phyloP scores from a whole-genome alignment of 805 yeast species.

The Barnettozyma sucrosica region DNA sequence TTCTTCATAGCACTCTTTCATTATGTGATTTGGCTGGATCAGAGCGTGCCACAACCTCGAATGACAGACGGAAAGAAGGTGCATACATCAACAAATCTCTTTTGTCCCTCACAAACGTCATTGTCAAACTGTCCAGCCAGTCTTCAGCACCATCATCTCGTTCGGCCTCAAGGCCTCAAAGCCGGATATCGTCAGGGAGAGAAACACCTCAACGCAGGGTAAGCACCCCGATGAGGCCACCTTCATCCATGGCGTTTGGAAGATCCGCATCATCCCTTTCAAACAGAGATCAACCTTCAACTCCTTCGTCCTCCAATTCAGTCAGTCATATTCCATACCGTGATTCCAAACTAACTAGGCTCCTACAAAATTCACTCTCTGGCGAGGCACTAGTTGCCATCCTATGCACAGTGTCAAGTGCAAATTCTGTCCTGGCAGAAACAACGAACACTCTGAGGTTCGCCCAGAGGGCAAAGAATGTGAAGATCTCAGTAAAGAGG shows the following conservation, averaged over 20 bases:
- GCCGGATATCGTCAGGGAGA: not conserved
- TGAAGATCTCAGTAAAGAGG: constrained; percentile 60
- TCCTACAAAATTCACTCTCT: constrained; percentile 86
- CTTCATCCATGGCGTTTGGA: constrained; percentile 3
- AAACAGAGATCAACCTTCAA: not conserved
- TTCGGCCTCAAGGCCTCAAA: constrained; percentile 1
- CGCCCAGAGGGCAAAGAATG: constrained; percentile 90
- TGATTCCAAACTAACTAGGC: constrained; percentile 85
- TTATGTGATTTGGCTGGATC: constrained; percentile 96
- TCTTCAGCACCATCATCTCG: constrained; percentile 19
- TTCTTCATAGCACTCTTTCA: constrained; percentile 54
- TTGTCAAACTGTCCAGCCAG: constrained; percentile 52
- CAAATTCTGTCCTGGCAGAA: constrained; percentile 48
- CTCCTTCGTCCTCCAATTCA: not conserved
- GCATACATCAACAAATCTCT: constrained; percentile 87
- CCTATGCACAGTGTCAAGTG: constrained; percentile 61
- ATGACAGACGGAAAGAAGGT: constrained; percentile 89
- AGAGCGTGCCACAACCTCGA: constrained; percentile 65
- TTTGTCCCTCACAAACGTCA: constrained; percentile 87
- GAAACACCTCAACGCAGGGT: constrained; percentile 1
- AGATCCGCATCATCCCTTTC: constrained; percentile 1
- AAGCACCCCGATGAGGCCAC: not conserved
- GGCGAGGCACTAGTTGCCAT: constrained; percentile 82
- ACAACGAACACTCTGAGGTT: constrained; percentile 83
- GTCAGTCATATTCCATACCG: constrained; percentile 80